A percentile compares a stretch with the other conserved stretches of the same genome.
phyloP scores from a whole-genome alignment of 1,139 yeast species.

The Taphrina deformans region DNA sequence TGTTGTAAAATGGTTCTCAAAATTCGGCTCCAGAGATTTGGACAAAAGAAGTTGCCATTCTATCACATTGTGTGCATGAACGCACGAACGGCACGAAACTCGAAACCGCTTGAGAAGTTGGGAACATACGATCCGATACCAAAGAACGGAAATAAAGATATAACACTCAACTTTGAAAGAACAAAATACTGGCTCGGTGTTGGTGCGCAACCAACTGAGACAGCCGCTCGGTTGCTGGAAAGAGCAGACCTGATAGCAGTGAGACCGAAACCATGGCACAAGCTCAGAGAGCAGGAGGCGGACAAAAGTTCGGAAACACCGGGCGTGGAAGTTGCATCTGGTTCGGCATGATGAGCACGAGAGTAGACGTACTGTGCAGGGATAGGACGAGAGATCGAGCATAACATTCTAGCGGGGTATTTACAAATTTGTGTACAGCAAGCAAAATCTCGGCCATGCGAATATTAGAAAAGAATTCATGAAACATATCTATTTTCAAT shows the following conservation, averaged over 20 bases:
- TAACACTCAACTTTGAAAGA: slow-evolving; percentile 79
- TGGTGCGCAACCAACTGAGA: slow-evolving; percentile 93
- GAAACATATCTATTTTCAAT: neutral
- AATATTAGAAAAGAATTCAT: too few relatives aligned
- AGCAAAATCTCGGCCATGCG: too few relatives aligned
- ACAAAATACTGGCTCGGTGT: slow-evolving; percentile 98
- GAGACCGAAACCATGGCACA: slow-evolving; percentile 7
- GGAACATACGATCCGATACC: slow-evolving; percentile 93
- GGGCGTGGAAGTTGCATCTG: neutral
- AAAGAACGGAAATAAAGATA: slow-evolving; percentile 70
- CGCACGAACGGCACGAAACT: slow-evolving; percentile 69
- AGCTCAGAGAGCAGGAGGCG: neutral
- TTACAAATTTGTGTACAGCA: neutral
- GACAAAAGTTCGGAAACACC: neutral
- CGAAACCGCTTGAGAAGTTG: slow-evolving; percentile 87
- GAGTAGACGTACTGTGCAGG: too few relatives aligned
- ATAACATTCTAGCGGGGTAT: neutral
- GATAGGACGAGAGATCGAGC: neutral
- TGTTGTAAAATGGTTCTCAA: slow-evolving; percentile 54
- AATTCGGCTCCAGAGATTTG: slow-evolving; percentile 89
- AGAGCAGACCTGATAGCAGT: slow-evolving; percentile 54
- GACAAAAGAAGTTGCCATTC: slow-evolving; percentile 81
- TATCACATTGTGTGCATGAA: slow-evolving; percentile 90
- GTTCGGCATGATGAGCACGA: neutral
- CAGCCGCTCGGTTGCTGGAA: slow-evolving; percentile 73